Evolutionary conservation across 176 grass and related monocot species (phyloP).

Genomic region (Aegilops sharonensis): DNA sequence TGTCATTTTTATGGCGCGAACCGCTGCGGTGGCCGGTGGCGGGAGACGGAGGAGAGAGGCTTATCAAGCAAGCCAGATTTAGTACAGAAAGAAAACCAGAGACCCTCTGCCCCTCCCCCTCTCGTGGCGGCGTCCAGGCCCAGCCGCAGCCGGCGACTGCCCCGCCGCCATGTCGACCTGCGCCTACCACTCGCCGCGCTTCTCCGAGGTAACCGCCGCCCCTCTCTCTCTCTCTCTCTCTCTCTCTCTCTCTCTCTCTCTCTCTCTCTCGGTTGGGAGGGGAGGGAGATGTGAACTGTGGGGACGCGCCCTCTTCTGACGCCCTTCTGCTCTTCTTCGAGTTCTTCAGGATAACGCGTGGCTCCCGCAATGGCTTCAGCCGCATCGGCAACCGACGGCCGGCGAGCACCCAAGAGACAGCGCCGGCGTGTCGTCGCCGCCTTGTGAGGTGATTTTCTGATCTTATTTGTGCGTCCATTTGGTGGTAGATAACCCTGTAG

Average conservation of each 20-base stretch:
- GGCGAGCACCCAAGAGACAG: slow-evolving; percentile 3
- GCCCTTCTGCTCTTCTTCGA: not conserved
- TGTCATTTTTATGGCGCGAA: slow-evolving; percentile 36
- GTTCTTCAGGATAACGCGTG: slow-evolving; percentile 57
- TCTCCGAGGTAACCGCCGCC: slow-evolving; percentile 66
- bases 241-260: not conserved
- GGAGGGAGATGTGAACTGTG: not conserved
- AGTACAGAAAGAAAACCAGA: not conserved
- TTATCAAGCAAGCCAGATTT: not conserved
- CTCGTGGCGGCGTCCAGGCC: slow-evolving; percentile 29
- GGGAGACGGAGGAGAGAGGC: slow-evolving; percentile 3
- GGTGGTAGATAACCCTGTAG: not conserved
- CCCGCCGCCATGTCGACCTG: slow-evolving; percentile 48
- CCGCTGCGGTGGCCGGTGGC: slow-evolving; percentile 11
- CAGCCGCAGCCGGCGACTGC: not conserved
- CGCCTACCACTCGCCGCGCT: slow-evolving; percentile 65
- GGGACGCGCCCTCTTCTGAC: not conserved
- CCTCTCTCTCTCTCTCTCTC: not conserved
- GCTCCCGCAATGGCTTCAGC: slow-evolving; percentile 91
- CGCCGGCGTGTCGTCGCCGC: slow-evolving; percentile 33
- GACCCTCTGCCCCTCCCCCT: not conserved
- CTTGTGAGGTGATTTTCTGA: slow-evolving; percentile 38
- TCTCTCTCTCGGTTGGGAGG: not conserved
- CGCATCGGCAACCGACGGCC: slow-evolving; percentile 27
- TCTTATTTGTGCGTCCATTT: not conserved